These are phyloP conservation scores for Zygnema cylindricum DNA, from an alignment of 139 green algal genomes.

Conservation along the genomic window DNA sequence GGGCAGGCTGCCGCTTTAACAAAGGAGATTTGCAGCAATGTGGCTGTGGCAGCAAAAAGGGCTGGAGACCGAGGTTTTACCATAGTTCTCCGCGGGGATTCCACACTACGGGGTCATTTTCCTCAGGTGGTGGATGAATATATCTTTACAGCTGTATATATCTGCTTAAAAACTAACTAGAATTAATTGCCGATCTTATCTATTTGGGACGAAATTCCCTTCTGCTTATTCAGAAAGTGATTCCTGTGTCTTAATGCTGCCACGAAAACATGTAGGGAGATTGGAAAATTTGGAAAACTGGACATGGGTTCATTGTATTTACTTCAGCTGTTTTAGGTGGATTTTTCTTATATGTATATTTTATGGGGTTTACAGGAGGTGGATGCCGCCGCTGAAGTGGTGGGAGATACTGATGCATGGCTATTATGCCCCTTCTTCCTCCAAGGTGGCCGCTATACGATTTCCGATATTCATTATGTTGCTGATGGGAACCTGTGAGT, in stretches of 20 bases:
- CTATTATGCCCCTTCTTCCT: constrained; percentile 65
- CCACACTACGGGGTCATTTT: constrained; percentile 65
- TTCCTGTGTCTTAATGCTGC: too few species aligned
- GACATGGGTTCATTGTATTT: too few species aligned
- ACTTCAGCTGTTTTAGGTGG: too few species aligned
- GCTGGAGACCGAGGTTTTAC: constrained; percentile 39
- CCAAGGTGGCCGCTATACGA: constrained; percentile 60
- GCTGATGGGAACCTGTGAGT: constrained; percentile 4
- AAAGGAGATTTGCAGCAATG: constrained; percentile 63
- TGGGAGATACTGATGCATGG: constrained; percentile 52
- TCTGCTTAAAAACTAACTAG: too few species aligned
- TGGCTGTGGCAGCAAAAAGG: constrained; percentile 38
- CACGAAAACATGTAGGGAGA: too few species aligned
- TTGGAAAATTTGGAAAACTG: too few species aligned
- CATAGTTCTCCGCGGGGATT: constrained; percentile 62
- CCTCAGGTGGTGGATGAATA: constrained; percentile 51
- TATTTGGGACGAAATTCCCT: too few species aligned
- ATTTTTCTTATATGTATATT: background rate
- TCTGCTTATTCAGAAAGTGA: too few species aligned
- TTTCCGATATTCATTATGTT: constrained; percentile 64
- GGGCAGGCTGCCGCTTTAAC: constrained; percentile 51
- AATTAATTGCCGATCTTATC: too few species aligned
- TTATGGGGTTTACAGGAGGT: constrained; percentile 44
- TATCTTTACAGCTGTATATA: background rate
- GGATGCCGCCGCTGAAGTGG: constrained; percentile 50